Evolutionary conservation across 2,329 filamentous ascomycete species (phyloP).

Genomic region (Sporothrix humicola): DNA sequence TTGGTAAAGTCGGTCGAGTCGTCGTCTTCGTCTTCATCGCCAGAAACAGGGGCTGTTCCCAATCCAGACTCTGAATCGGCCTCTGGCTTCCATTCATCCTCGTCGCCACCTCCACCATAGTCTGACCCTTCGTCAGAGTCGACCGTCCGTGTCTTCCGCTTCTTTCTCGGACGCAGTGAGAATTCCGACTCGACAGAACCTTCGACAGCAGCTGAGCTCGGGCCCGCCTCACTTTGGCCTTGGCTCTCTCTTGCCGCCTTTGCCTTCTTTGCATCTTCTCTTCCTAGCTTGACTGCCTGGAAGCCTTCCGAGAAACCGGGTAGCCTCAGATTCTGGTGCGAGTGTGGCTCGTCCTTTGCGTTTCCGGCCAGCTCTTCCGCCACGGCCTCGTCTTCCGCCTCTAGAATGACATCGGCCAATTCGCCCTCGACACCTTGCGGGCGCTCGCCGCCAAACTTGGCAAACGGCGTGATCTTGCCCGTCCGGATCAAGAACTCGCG

Average conservation of each 20-base stretch:
- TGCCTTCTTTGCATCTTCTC: background rate
- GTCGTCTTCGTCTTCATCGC: constrained; percentile 33
- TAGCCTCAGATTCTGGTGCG: constrained; percentile 73
- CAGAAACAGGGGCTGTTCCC: constrained; percentile 40
- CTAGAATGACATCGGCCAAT: constrained; percentile 76
- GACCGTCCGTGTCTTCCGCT: constrained; percentile 49
- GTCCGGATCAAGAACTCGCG: constrained; percentile 92
- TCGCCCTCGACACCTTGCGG: constrained; percentile 68
- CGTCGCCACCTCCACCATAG: constrained; percentile 53
- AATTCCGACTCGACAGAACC: constrained; percentile 58
- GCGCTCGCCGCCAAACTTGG: constrained; percentile 72
- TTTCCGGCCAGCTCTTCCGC: constrained; percentile 55
- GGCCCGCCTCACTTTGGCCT: constrained; percentile 30
- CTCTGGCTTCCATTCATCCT: constrained; percentile 35
- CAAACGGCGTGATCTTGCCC: constrained; percentile 96
- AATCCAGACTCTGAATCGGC: constrained; percentile 36
- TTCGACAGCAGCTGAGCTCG: constrained; percentile 45
- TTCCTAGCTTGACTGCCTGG: constrained; percentile 20
- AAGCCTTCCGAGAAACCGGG: constrained; percentile 71
- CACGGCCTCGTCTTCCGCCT: constrained; percentile 77
- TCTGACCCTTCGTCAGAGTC: background rate
- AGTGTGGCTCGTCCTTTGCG: constrained; percentile 58
- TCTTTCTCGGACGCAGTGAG: constrained; percentile 64
- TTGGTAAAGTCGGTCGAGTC: constrained; percentile 41
- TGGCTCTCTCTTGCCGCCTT: background rate